These are phyloP conservation scores for Alternaria panax DNA, from an alignment of 2,329 filamentous ascomycete genomes.

Conservation along the genomic window DNA sequence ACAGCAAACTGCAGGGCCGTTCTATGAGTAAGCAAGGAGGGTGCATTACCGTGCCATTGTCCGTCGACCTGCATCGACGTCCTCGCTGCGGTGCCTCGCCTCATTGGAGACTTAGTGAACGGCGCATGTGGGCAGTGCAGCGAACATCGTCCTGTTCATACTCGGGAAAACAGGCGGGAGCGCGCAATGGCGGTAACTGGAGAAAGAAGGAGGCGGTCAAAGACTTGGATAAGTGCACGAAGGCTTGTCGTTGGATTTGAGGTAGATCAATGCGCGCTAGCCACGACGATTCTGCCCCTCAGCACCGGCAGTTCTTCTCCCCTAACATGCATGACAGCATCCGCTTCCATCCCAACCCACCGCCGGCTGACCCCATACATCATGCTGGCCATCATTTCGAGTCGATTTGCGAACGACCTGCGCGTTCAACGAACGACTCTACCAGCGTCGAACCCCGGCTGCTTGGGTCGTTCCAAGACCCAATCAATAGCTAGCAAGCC, in stretches of 20 bases:
- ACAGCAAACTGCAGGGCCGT: background rate
- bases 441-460: background rate
- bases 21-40: background rate
- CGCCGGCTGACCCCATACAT: background rate
- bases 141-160: background rate
- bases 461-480: background rate
- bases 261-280: constrained; percentile 12
- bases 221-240: background rate
- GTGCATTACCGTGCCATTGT: background rate
- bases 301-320: background rate
- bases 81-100: background rate
- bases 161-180: background rate
- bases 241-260: constrained; percentile 8
- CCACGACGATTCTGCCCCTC: background rate
- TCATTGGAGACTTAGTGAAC: background rate
- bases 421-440: background rate
- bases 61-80: background rate
- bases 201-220: background rate
- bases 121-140: background rate
- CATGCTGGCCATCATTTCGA: background rate
- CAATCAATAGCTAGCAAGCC: background rate
- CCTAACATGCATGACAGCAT: background rate
- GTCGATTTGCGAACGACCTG: background rate
- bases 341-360: background rate
- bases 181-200: background rate